Base-by-base conservation (phyloP, 805 yeast species). In the Suhomyces pyralidae region DNA sequence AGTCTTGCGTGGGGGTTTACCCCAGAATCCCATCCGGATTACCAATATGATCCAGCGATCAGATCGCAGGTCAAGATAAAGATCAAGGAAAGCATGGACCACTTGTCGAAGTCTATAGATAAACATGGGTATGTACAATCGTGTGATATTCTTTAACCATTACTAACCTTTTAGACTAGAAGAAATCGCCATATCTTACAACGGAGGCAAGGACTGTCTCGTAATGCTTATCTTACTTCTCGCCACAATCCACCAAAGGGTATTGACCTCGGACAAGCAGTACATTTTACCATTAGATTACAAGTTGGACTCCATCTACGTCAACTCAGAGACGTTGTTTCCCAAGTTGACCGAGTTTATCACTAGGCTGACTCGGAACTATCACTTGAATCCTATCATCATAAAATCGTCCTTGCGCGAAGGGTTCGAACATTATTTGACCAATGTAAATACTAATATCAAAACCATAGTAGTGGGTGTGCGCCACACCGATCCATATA, bases 141-240 rank as follows among this genome's bases (percentile, higher is more conserved):
- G 22, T 9, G 3, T 22, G 45, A 7, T 30, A 6, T 4, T 19
- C 26, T 9, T 24, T 7, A 14, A 17, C 12, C 45, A 22, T n/a
- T 54, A 60, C 64, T 63, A 61, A 60, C 66, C 15, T 45, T 26
- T 5, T 48, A 68, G 72, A 7, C 58, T 74, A n/a, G 63, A 66
- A 15, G 84, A 86, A 53, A 69, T 88, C 3, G 86, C 97, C 0
- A 76, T 94, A 12, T 88, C 96, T 2, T 94, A 87, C 68, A 94
- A 94, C 65, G 99, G 99, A 9, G 99, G 99, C 1, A 94, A 94
- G 64, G 99, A 94, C 70, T 94, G 98, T 62, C 81, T 92, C 46
- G 97, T 92, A 30, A 83, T 93, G 86, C 77, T 94, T 51, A 74
- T 90, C 14, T 63, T 94, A 5, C 82, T 89, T 50, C 70, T 92